Conservation (phyloP, 2,329 filamentous ascomycete genomes). For the Blastomyces parvus region DNA sequence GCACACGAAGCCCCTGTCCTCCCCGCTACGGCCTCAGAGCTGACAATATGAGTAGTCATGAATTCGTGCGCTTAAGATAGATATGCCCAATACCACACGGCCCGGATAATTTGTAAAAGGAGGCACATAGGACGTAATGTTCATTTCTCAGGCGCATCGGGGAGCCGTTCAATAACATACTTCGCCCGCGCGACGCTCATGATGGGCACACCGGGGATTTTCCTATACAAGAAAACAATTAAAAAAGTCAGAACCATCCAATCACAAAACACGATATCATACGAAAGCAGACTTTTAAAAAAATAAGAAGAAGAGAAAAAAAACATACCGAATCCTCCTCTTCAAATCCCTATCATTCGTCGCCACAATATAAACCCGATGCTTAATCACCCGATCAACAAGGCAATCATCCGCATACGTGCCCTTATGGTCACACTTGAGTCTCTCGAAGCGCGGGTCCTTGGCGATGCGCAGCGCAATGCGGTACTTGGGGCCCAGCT, state of each 20-base stretch:
- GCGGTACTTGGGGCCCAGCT: constrained; percentile 78
- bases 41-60: not conserved
- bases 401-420: constrained; percentile 81
- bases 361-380: constrained; percentile 68
- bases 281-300: not conserved
- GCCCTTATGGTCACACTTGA: constrained; percentile 86
- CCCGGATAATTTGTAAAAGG: not conserved
- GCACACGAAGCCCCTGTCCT: not conserved
- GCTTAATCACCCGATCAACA: constrained; percentile 61
- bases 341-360: constrained; percentile 66
- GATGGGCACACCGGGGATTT: constrained; percentile 60
- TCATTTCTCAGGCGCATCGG: constrained; percentile 63
- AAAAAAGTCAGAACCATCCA: not conserved
- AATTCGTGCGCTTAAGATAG: not conserved
- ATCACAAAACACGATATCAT: not conserved
- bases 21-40: not conserved
- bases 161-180: constrained; percentile 87
- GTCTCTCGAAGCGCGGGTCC: constrained; percentile 77
- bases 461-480: constrained; percentile 77
- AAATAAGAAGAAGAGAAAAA: not conserved
- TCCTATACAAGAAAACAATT: constrained; percentile 30
- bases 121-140: not conserved
- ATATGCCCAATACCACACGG: not conserved
- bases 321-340: constrained; percentile 54
- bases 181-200: constrained; percentile 80